A percentile compares a stretch with the other conserved stretches of the same genome.
Conservation (phyloP, 495 filamentous ascomycete species). For the Penicillium psychrofluorescens region DNA sequence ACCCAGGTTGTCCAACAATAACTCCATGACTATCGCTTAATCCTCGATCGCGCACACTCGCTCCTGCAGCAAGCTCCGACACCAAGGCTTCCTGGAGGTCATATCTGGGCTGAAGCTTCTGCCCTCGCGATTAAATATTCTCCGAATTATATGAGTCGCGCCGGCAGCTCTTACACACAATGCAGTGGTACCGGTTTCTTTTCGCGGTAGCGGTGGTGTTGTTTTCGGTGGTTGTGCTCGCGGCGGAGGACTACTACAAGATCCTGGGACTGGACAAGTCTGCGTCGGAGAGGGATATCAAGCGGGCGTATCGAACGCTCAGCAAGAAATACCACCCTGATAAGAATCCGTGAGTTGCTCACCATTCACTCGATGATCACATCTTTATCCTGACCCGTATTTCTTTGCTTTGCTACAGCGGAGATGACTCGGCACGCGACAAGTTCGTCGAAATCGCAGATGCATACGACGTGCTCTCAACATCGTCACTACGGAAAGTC, state of each 20-base stretch:
- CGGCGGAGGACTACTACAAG: conserved; percentile 88
- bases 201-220: conserved; percentile 16
- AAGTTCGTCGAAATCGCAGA: conserved; percentile 95
- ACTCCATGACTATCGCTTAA: too few species aligned
- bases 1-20: neutral
- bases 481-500: conserved; percentile 72
- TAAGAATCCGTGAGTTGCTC: conserved; percentile 81
- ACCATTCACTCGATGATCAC: neutral
- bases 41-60: too few species aligned
- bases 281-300: conserved; percentile 86
- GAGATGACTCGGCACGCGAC: conserved; percentile 70
- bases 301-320: conserved; percentile 85
- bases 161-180: conserved; percentile 1
- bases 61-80: too few species aligned
- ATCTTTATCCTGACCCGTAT: neutral
- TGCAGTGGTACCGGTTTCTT: conserved; percentile 16
- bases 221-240: conserved; percentile 33
- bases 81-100: neutral
- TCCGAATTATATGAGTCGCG: neutral
- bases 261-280: conserved; percentile 73
- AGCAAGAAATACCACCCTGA: conserved; percentile 97
- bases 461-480: conserved; percentile 90
- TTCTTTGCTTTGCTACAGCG: conserved; percentile 34
- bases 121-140: too few species aligned
- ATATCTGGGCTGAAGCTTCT: neutral